Evolutionary conservation across 371 early-diverging fungal species (phyloP).

Genomic region (Mortierella sp.): DNA sequence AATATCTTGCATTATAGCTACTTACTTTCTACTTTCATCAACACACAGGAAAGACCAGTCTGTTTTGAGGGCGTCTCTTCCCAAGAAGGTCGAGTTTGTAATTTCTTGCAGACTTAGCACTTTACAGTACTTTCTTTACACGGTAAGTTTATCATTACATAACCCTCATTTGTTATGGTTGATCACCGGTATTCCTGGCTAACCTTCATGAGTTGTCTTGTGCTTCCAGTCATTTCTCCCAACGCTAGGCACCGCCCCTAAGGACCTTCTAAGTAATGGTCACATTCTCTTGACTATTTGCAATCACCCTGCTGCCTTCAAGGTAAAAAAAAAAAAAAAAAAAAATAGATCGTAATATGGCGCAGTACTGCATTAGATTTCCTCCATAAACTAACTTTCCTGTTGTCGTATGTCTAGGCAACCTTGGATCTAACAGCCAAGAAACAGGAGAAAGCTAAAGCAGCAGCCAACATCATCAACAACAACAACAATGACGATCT

Average conservation of each 20-base stretch:
- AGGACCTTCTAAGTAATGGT: slow-evolving; percentile 24
- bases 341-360: too few species aligned
- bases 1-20: too few species aligned
- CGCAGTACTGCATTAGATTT: neutral
- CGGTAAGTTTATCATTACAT: slow-evolving; percentile 7
- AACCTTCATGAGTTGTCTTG: neutral
- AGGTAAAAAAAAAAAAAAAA: slow-evolving; percentile 38
- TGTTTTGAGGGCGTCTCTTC: slow-evolving; percentile 68
- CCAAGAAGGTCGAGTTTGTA: slow-evolving; percentile 77
- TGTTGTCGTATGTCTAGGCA: neutral
- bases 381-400: neutral
- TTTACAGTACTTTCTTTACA: slow-evolving; percentile 69
- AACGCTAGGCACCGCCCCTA: slow-evolving; percentile 5
- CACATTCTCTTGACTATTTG: slow-evolving; percentile 69
- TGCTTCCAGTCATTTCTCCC: slow-evolving; percentile 13
- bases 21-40: neutral
- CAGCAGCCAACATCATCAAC: neutral
- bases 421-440: neutral
- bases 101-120: slow-evolving; percentile 71
- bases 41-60: slow-evolving; percentile 60
- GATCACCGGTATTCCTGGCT: neutral
- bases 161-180: neutral
- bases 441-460: neutral
- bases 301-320: slow-evolving; percentile 78
- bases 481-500: neutral